Evolutionary conservation across 176 grass and related monocot genomes (phyloP).

Genomic region (Aegilops speltoides): DNA sequence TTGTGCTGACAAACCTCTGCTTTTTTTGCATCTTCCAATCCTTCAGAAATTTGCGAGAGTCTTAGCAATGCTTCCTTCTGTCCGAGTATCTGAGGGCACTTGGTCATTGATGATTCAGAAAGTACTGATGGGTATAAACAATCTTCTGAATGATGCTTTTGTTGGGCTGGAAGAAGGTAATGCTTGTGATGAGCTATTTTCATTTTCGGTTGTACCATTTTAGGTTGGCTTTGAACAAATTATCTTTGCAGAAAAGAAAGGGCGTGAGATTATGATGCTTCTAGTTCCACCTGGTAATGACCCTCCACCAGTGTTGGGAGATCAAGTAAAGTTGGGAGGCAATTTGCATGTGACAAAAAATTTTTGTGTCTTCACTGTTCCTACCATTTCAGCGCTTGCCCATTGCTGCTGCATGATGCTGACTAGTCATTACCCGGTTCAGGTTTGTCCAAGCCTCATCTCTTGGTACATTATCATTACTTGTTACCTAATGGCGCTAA

Average conservation of each 20-base stretch:
- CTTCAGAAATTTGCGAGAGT: conserved; percentile 55
- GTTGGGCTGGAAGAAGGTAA: conserved; percentile 81
- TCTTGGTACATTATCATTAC: conserved; percentile 14
- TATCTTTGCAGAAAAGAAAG: conserved; percentile 61
- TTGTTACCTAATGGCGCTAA: conserved; percentile 18
- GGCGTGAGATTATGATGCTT: conserved; percentile 63
- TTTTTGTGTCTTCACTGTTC: conserved; percentile 54
- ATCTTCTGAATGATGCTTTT: conserved; percentile 76
- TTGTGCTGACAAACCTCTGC: neutral
- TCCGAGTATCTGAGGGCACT: conserved; percentile 63
- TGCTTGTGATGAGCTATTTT: conserved; percentile 1
- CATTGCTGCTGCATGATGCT: conserved; percentile 77
- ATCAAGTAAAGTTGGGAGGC: conserved; percentile 41
- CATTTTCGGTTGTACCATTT: conserved; percentile 14
- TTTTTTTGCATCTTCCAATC: conserved; percentile 22
- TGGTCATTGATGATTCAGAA: conserved; percentile 81
- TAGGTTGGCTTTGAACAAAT: conserved; percentile 20
- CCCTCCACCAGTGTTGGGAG: conserved; percentile 51
- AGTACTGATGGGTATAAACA: conserved; percentile 69
- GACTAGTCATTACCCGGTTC: conserved; percentile 78
- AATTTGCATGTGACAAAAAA: conserved; percentile 59
- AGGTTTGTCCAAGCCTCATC: conserved; percentile 49
- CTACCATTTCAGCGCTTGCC: conserved; percentile 64
- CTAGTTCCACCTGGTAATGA: conserved; percentile 80
- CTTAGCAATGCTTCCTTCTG: conserved; percentile 69